Percentiles rank a stretch among this genome's conserved stretches.
phyloP scores from a whole-genome alignment of 148 eudicot species.

The Fagopyrum homotropicum region DNA sequence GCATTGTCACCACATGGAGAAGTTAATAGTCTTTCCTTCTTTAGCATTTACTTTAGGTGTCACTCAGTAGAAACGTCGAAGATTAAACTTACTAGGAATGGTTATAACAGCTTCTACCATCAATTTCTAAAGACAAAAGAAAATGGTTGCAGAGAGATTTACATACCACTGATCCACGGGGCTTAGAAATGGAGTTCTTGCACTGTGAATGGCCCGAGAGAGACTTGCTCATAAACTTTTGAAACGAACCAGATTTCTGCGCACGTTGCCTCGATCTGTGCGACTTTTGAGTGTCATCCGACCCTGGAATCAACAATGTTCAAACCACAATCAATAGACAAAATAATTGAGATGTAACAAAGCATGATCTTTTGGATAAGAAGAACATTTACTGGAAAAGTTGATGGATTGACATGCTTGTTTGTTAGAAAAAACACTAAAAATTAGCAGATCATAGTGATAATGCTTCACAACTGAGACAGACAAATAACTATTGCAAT shows the following conservation, averaged over 20 bases:
- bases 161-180: conserved; percentile 38
- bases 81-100: neutral
- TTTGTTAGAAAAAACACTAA: too few species aligned
- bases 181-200: conserved; percentile 36
- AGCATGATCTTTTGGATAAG: too few species aligned
- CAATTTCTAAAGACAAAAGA: neutral
- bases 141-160: conserved; percentile 11
- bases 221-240: conserved; percentile 40
- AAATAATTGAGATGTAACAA: too few species aligned
- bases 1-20: neutral
- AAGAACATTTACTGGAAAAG: too few species aligned
- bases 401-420: too few species aligned
- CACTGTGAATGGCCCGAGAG: conserved; percentile 54
- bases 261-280: conserved; percentile 56
- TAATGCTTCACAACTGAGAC: conserved; percentile 11
- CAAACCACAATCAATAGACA: neutral
- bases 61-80: neutral
- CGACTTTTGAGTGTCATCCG: conserved; percentile 59
- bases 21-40: neutral
- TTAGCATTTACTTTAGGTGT: neutral
- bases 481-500: neutral
- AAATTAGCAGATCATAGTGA: neutral
- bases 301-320: conserved; percentile 26
- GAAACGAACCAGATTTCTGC: conserved; percentile 40
- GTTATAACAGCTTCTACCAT: neutral